Base-by-base conservation (phyloP, 345 rosid genomes). In the Sonneratia alba region DNA sequence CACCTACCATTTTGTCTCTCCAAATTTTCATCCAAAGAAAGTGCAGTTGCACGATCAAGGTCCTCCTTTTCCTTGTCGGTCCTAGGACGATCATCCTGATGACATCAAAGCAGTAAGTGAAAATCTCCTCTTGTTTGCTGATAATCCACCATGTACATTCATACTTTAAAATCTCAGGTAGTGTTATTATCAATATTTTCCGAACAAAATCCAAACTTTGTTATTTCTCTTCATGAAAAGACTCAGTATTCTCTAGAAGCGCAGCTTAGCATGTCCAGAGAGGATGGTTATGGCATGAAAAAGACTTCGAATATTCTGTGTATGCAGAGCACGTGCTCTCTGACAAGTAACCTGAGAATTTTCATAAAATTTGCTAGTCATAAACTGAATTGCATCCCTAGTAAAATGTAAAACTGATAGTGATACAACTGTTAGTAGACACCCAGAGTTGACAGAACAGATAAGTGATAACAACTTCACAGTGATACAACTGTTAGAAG, bases 51-150 rank as follows among this genome's bases (percentile, higher is more conserved):
- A 68, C 73, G 93, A 70, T 90, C 99, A 42, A 82, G 73, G 73
- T 92, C 97, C 69, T 86, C 88, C 72, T 79, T 86, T 65, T 90
- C 93, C 71, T 86, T 81, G 68, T 74, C 77, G 43, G 76, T 67
- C 80, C 92, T 81, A 43, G 92, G 69, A 53, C 82, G 87, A 61
- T 86, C 90, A 77, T 82, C 93, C 96, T 91, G 74, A 69, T 73
- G 55, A 72, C 66, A 79, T 36, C 34, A 43, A 42, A 16, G 36
- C 7, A 43, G 57, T 70, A 22, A 70, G 48, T 36, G 16, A 36
- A 32, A 24, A 16, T 19, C 16, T 53, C 57, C 45, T 42, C 7
- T 4, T 42, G 45, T 27, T 27, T 27, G 32, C 13, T 16, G 18
- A 55, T 55, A 7, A 55, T 18, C 59, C 59, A 55, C n/a, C 24